phyloP scores from a whole-genome alignment of 2,329 filamentous ascomycete species.

The Sarocladium oryzae region DNA sequence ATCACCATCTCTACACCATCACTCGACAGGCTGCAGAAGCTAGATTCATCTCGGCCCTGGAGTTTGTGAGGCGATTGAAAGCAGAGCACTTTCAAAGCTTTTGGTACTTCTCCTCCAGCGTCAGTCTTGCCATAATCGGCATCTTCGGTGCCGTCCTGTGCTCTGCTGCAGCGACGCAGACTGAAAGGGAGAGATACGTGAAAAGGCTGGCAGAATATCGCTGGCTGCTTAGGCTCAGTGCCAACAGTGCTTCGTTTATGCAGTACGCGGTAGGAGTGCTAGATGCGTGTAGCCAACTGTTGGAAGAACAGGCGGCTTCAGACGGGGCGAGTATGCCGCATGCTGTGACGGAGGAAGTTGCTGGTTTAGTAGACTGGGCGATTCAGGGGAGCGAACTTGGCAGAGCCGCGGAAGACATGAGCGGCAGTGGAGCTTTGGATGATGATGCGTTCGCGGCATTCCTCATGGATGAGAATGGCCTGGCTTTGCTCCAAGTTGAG shows the following conservation, averaged over 20 bases:
- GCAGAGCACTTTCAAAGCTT: conserved; percentile 28
- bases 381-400: too few relatives aligned
- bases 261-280: conserved; percentile 12
- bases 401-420: too few relatives aligned
- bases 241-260: conserved; percentile 13
- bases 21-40: conserved; percentile 20
- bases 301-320: conserved; percentile 9
- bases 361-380: neutral
- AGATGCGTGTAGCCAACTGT: conserved; percentile 10
- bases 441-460: too few relatives aligned
- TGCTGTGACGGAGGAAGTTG: neutral
- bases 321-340: neutral
- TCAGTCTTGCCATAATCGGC: conserved; percentile 25
- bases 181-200: conserved; percentile 11
- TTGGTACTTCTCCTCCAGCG: conserved; percentile 27
- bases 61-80: conserved; percentile 18
- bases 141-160: conserved; percentile 23
- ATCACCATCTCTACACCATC: neutral
- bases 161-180: conserved; percentile 11
- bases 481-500: too few relatives aligned
- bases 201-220: conserved; percentile 14
- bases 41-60: conserved; percentile 23
- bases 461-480: too few relatives aligned
- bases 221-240: conserved; percentile 13
- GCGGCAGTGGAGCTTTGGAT: too few relatives aligned